phyloP scores from a whole-genome alignment of 306 rosid species.

The Medicago lupulina region DNA sequence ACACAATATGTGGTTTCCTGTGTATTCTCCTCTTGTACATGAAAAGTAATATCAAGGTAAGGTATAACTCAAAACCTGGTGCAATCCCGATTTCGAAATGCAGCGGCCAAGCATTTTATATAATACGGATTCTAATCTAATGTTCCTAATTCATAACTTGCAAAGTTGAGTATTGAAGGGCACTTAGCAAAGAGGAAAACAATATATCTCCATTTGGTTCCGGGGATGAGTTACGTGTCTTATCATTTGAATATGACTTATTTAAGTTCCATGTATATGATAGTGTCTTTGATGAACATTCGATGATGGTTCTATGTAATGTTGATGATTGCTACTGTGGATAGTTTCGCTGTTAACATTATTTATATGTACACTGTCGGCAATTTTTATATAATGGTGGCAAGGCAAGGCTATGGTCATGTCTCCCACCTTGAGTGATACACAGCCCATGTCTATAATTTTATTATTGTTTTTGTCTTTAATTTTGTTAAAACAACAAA shows the following conservation, averaged over 20 bases:
- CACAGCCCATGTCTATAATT: neutral
- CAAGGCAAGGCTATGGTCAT: neutral
- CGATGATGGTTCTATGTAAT: neutral
- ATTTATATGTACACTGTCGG: conserved; percentile 15
- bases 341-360: conserved; percentile 4
- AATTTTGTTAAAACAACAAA: neutral
- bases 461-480: neutral
- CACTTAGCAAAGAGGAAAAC: neutral
- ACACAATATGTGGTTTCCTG: conserved; percentile 80
- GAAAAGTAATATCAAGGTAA: conserved; percentile 56
- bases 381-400: neutral
- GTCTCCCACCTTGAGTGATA: neutral
- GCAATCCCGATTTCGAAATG: conserved; percentile 22
- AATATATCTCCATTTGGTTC: conserved; percentile 21
- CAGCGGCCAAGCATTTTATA: conserved; percentile 37
- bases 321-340: conserved; percentile 2
- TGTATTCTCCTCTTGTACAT: conserved; percentile 91
- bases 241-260: conserved; percentile 24
- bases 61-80: neutral
- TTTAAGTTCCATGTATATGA: conserved; percentile 9
- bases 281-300: conserved; percentile 1
- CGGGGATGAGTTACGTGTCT: conserved; percentile 10
- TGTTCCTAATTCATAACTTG: conserved; percentile 29
- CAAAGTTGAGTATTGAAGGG: conserved; percentile 36
- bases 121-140: conserved; percentile 28